These are phyloP conservation scores for Antitrichia curtipendula DNA, from an alignment of 225 moss, liverwort and hornwort species.

Conservation along the genomic window DNA sequence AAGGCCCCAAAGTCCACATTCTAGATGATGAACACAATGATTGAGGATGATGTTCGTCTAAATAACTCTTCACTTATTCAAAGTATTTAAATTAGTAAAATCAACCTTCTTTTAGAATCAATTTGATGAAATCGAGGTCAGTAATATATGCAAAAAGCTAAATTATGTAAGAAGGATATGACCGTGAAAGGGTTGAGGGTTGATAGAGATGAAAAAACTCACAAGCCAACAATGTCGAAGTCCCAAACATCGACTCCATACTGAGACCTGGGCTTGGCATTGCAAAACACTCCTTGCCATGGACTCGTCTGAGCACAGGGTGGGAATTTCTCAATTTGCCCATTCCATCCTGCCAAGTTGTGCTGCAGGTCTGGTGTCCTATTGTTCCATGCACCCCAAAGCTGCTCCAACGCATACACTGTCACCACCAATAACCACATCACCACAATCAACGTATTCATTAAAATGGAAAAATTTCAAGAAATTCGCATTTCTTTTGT, in stretches of 20 bases:
- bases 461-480: neutral
- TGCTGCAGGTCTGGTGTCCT: conserved; percentile 3
- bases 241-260: conserved; percentile 8
- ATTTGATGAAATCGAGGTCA: neutral
- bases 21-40: neutral
- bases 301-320: conserved; percentile 22
- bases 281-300: conserved; percentile 29
- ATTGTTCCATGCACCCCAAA: conserved; percentile 9
- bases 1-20: neutral
- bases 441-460: neutral
- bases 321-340: neutral
- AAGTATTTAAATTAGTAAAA: neutral
- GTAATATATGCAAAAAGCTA: neutral
- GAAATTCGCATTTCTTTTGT: neutral
- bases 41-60: neutral
- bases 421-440: neutral
- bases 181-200: neutral
- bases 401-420: conserved; percentile 22
- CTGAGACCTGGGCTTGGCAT: conserved; percentile 8
- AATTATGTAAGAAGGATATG: neutral
- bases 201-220: neutral
- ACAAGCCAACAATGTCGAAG: conserved; percentile 29
- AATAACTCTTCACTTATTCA: neutral
- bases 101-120: neutral
- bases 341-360: conserved; percentile 23